Base-by-base conservation (phyloP, 768 basidiomycete species). In the Xerocomus brunneocitrinus region DNA sequence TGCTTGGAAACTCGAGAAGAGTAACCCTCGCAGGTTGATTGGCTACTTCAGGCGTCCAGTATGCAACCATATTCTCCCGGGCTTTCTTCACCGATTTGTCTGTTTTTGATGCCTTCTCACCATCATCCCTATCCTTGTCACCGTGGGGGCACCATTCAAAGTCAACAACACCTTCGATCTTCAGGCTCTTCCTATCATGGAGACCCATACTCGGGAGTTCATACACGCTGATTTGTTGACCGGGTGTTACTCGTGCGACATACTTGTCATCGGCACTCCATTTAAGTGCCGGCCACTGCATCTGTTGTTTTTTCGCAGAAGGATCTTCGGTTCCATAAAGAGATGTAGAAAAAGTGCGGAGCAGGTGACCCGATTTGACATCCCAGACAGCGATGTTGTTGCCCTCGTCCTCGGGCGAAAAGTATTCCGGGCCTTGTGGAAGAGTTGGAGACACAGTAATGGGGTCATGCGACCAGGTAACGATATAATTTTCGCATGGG, bases 321-420 rank as follows among this genome's bases (percentile, higher is more conserved):
- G 74, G 65, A 24, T 79, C 75, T 27, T 87, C 89, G 57, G 74
- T 79, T 50, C 85, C 85, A 42, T 74, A 73, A 42, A 71, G 72
- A 45, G 83, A 79, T 9, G 87, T 81, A 35, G 82, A 80, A 73
- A 99, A 98, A 2, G 95, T 98, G 48, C 97, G 89, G 41, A 98
- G 80, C 22, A 98, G 83, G 59, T 87, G 79, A 27, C 92, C 92
- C 16, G 94, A 87, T 72, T 93, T 95, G 76, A 95, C 84, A 63
- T 98, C 93, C 97, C 97, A 99, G n/a, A 99, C 84, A 53, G 95
- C 97, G 56, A 98, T 80, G 61, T 93, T 89, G 73, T 95, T 94
- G 31, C 94, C 97, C 73, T 95, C 94, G 68, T 98, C 97, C 54
- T 95, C 94, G 5, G 89, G 84, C 43, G 91, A 89, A 74, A 94